phyloP scores from a whole-genome alignment of 148 eudicot species.

The Salicornia ramosissima region DNA sequence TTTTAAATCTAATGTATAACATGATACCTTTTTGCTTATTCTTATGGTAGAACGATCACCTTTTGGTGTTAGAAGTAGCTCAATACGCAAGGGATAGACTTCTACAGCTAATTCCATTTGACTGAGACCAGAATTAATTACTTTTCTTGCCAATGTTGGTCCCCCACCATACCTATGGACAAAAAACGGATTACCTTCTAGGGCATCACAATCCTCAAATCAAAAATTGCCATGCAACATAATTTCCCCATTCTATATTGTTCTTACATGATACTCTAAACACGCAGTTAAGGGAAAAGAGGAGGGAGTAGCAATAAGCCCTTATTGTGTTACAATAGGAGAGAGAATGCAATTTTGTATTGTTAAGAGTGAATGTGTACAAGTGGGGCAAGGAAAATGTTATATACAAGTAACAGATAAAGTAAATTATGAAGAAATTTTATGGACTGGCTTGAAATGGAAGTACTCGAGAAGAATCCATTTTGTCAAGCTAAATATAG shows the following conservation, averaged over 20 bases:
- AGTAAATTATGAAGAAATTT: too few species aligned
- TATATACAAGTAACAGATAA: too few species aligned
- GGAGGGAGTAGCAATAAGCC: too few species aligned
- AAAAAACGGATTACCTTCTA: conserved; percentile 15
- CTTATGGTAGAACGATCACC: conserved; percentile 59
- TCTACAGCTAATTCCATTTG: conserved; percentile 80
- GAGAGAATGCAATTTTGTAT: too few species aligned
- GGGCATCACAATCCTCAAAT: neutral
- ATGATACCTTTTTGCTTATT: conserved; percentile 88
- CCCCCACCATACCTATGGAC: conserved; percentile 96
- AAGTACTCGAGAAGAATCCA: neutral
- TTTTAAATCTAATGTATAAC: neutral
- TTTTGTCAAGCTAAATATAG: neutral
- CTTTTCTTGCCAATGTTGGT: conserved; percentile 79
- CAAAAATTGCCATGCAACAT: neutral
- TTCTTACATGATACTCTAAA: too few species aligned
- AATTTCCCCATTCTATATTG: too few species aligned
- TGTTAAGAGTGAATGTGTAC: too few species aligned
- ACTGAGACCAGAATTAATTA: conserved; percentile 71
- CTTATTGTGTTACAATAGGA: too few species aligned
- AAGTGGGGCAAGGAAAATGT: too few species aligned
- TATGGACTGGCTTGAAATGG: too few species aligned
- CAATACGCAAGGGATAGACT: conserved; percentile 87
- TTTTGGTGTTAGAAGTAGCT: conserved; percentile 72
- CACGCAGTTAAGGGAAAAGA: too few species aligned